Evolutionary conservation across 441 rosid genomes (phyloP).

Genomic region (Omphalea diandra): DNA sequence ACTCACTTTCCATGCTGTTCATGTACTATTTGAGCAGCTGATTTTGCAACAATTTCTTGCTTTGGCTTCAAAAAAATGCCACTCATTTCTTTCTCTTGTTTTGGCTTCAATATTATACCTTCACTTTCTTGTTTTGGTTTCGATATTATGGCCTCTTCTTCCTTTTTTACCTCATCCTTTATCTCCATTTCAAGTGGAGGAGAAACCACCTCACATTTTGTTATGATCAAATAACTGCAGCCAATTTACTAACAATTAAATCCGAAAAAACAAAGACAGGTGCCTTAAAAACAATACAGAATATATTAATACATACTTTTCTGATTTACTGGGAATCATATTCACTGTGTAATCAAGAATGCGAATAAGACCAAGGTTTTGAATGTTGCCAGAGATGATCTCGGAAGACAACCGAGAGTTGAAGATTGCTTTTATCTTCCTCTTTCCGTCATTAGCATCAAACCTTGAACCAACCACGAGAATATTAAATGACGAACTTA

Average conservation of each 20-base stretch:
- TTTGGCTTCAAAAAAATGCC: conserved; percentile 66
- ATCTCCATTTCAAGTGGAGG: conserved; percentile 68
- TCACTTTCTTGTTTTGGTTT: conserved; percentile 48
- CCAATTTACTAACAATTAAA: not conserved
- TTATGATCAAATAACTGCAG: conserved; percentile 66
- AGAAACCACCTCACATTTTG: conserved; percentile 67
- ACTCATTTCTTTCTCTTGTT: conserved; percentile 22
- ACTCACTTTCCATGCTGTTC: conserved; percentile 76
- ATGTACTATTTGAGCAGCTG: conserved; percentile 82
- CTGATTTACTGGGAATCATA: conserved; percentile 76
- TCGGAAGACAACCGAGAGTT: conserved; percentile 62
- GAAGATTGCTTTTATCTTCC: conserved; percentile 58
- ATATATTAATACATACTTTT: conserved; percentile 40
- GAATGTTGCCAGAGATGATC: conserved; percentile 61
- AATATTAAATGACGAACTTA: not conserved
- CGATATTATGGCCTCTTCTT: conserved; percentile 26
- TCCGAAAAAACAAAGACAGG: not conserved
- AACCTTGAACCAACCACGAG: conserved; percentile 39
- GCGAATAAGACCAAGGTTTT: conserved; percentile 63
- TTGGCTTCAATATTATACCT: conserved; percentile 25
- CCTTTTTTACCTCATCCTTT: conserved; percentile 30
- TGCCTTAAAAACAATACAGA: not conserved
- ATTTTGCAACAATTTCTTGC: conserved; percentile 60
- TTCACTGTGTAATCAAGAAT: conserved; percentile 74
- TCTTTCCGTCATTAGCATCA: conserved; percentile 73